A percentile compares a stretch with the other conserved stretches of the same genome.
These are phyloP conservation scores for Cercospora brassicicola DNA, from an alignment of 2,329 filamentous ascomycete species.

Conservation along the genomic window DNA sequence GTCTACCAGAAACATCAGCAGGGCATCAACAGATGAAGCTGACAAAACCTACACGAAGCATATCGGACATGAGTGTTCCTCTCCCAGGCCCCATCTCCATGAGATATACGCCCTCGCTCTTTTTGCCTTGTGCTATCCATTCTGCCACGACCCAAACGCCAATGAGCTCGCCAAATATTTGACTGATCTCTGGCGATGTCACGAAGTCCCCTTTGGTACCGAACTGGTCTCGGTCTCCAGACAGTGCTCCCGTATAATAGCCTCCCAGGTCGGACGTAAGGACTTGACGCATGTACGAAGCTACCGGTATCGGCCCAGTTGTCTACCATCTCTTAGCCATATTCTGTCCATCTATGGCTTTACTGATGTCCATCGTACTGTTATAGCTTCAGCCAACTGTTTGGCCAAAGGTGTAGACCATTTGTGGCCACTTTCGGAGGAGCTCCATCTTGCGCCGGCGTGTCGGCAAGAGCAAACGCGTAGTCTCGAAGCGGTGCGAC, in stretches of 20 bases:
- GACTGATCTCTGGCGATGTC: slow-evolving; percentile 95
- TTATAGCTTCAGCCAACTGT: slow-evolving; percentile 81
- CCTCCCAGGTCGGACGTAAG: slow-evolving; percentile 86
- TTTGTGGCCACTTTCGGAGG: slow-evolving; percentile 45
- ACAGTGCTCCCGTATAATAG: slow-evolving; percentile 77
- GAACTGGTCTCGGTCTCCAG: slow-evolving; percentile 76
- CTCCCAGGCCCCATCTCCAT: slow-evolving; percentile 93
- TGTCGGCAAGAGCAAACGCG: slow-evolving; percentile 14
- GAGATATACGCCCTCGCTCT: slow-evolving; percentile 72
- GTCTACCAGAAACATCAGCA: slow-evolving; percentile 56
- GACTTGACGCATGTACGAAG: slow-evolving; percentile 98
- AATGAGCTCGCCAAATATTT: slow-evolving; percentile 91
- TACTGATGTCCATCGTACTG: slow-evolving; percentile 53
- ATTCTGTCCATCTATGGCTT: not conserved
- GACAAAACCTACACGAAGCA: slow-evolving; percentile 68
- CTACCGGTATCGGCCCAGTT: slow-evolving; percentile 87
- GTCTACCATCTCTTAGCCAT: slow-evolving; percentile 50
- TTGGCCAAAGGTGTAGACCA: slow-evolving; percentile 95
- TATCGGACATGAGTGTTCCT: slow-evolving; percentile 95
- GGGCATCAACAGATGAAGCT: not conserved
- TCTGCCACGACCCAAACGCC: slow-evolving; percentile 95
- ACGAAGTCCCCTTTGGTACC: slow-evolving; percentile 93
- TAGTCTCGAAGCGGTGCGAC: slow-evolving; percentile 20
- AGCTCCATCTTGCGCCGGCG: slow-evolving; percentile 45
- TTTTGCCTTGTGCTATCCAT: slow-evolving; percentile 88